phyloP scores from a whole-genome alignment of 1,284 basidiomycete genomes.

The Ceratorhiza oryzae-sativae region DNA sequence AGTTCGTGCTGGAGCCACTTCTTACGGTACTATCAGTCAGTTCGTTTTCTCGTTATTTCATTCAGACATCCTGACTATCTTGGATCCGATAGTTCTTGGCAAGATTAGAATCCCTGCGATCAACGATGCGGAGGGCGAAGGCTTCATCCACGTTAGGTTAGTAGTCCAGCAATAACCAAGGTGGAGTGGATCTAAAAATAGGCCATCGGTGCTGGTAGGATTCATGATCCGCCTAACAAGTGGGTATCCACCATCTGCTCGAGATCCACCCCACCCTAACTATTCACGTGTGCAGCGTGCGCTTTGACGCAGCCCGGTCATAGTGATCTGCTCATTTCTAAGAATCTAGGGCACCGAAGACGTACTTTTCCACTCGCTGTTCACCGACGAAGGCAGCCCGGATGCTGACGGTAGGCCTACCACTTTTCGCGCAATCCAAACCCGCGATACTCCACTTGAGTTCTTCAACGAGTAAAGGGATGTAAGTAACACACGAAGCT shows the following conservation, averaged over 20 bases:
- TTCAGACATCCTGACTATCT: not conserved
- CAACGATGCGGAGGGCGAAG: slow-evolving; percentile 65
- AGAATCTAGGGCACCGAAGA: slow-evolving; percentile 64
- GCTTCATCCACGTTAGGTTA: slow-evolving; percentile 75
- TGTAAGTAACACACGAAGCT: not conserved
- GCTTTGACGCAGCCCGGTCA: not conserved
- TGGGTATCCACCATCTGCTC: slow-evolving; percentile 4
- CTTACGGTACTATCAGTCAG: slow-evolving; percentile 67
- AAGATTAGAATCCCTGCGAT: slow-evolving; percentile 75
- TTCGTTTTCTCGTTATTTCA: not conserved
- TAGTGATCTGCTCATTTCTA: not conserved
- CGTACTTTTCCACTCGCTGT: slow-evolving; percentile 72
- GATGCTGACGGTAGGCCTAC: slow-evolving; percentile 62
- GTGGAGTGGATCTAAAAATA: not conserved
- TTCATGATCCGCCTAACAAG: slow-evolving; percentile 75
- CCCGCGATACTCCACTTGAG: slow-evolving; percentile 62
- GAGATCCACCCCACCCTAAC: not conserved
- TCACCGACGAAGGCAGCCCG: slow-evolving; percentile 66
- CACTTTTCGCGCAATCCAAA: slow-evolving; percentile 70
- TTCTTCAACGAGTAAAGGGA: slow-evolving; percentile 71
- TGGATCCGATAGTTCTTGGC: slow-evolving; percentile 58
- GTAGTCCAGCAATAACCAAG: slow-evolving; percentile 43
- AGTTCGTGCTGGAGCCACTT: slow-evolving; percentile 55
- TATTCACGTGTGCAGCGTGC: not conserved
- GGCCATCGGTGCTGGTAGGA: slow-evolving; percentile 50